Conservation (phyloP, 805 yeast species). For the Metschnikowia dekortorum region DNA sequence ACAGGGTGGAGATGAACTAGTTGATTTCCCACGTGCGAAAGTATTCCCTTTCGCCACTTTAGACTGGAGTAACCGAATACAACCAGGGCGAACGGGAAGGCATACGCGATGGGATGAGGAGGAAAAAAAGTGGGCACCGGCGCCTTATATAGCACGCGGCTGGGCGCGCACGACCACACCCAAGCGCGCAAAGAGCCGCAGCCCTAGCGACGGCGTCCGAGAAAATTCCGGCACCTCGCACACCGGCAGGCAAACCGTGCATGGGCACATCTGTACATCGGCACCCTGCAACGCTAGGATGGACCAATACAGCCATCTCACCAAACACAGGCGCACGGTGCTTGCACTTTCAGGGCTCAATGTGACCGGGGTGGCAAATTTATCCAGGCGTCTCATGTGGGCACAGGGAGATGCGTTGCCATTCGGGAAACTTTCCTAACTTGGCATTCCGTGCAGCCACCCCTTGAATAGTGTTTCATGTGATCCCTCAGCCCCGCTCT, state of each 20-base stretch:
- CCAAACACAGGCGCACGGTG: too few relatives aligned
- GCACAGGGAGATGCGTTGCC: too few relatives aligned
- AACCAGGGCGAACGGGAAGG: conserved; percentile 47
- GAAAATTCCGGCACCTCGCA: too few relatives aligned
- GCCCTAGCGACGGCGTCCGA: neutral
- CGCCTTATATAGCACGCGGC: neutral
- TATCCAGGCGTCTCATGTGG: too few relatives aligned
- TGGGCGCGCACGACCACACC: conserved; percentile 2
- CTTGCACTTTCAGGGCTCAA: too few relatives aligned
- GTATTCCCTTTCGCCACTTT: conserved; percentile 45
- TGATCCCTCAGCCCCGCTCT: too few relatives aligned
- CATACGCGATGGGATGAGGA: conserved; percentile 37
- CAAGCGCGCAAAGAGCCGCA: neutral
- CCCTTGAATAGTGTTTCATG: too few relatives aligned
- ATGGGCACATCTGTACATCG: neutral
- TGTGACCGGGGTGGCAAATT: too few relatives aligned
- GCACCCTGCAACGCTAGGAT: neutral
- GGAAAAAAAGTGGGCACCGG: neutral
- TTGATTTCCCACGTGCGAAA: conserved; percentile 41
- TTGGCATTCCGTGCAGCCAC: too few relatives aligned
- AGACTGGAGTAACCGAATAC: conserved; percentile 47
- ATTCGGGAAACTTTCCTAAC: too few relatives aligned
- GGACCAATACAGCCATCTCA: too few relatives aligned
- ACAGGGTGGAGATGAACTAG: conserved; percentile 47
- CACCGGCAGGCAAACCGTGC: too few relatives aligned